Evolutionary conservation across 1,284 basidiomycete species (phyloP), one percentile per base, ranked within the genome.

Genomic region (Puccinia coronata): DNA sequence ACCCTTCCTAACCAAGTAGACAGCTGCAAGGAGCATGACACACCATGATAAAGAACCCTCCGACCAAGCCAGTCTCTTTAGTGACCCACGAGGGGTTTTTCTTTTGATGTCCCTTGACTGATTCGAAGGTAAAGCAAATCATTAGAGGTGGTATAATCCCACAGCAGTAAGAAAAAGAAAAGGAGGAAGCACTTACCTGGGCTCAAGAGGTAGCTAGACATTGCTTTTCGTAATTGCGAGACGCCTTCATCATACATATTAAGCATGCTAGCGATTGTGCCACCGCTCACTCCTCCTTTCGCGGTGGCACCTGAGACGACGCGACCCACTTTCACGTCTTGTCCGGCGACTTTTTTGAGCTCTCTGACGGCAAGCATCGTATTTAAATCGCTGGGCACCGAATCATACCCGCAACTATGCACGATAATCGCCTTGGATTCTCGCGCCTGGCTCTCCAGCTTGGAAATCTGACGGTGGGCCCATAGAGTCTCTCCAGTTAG

Each of bases 341-440:
- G 55, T 76, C 77, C 77, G 41, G 51, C 83, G 43, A 82, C 80
- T 49, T 82, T 34, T 72, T 83, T 82, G 16, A 85, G 79, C 41
- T 82, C 80, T 69, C 84, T 82, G 1, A 83, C 83, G 20, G 84
- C 84, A 53, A 85, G 80, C 80, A 75, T 70, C 18, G 63, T 41
- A 43, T 59, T 61, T 31, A 70, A 49, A 65, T 85, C 85, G 16
- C 82, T 82, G 28, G 85, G 85, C 20, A 85, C 82, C 43, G 83
- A 84, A 59, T 85, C 85, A 81, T 83, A 84, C 18, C 84, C 85
- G 51, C 78, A 80, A 16, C 80, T 81, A 53, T 82, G 82, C 1
- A 85, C 47, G 71, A 85, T 78, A 65, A 84, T 82, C 0, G 84
- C 82, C 36, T 83, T 82, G 28, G 31, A 31, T 49, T 70, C 49